Base-by-base conservation (phyloP, 345 rosid species). In the Lepidium didymum region DNA sequence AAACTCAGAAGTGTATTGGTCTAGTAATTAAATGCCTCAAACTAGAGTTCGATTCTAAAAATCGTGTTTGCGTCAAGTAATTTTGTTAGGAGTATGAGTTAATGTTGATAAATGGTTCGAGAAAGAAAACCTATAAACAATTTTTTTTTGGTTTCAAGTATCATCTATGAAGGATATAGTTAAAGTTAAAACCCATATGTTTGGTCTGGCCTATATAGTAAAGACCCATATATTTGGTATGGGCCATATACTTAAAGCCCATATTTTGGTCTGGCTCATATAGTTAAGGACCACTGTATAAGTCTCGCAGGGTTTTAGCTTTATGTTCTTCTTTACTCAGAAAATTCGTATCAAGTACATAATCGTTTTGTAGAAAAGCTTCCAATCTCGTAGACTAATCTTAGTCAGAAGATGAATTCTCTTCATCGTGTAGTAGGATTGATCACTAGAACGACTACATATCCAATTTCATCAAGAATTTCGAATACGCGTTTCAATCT, bases 341-440 rank as follows among this genome's bases (percentile, higher is more conserved):
- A 19, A 14, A 6, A 7, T 23, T 38, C 7, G 2, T 8, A 41
- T 41, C 34, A 53, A 50, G 15, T 5, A 46, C 60, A 65, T 65
- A 15, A 7, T 52, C 60, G 16, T 16, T 64, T 16, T 50, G 69
- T 14, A 37, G 58, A 23, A 37, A 43, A 54, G 56, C 72, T 45
- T 67, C 64, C 18, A 46, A 35, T 56, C 56, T 46, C 64, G 25
- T 45, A 19, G 27, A 3, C 8, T 8, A 10, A 23, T 2, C 35
- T 56, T 23, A 57, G 29, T 10, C 0, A 56, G 57, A 59, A 67
- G 53, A 82, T 82, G 86, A 78, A 66, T 9, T 25, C 77, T 38
- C 75, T 83, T 47, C 80, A 66, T 33, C 78, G 80, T 11, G 15
- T 75, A 2, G 29, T 16, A 16, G 23, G 58, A 52, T 69, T 37